Base-by-base conservation (phyloP, 2,329 filamentous ascomycete genomes). In the Reticulascus tulasneorum region DNA sequence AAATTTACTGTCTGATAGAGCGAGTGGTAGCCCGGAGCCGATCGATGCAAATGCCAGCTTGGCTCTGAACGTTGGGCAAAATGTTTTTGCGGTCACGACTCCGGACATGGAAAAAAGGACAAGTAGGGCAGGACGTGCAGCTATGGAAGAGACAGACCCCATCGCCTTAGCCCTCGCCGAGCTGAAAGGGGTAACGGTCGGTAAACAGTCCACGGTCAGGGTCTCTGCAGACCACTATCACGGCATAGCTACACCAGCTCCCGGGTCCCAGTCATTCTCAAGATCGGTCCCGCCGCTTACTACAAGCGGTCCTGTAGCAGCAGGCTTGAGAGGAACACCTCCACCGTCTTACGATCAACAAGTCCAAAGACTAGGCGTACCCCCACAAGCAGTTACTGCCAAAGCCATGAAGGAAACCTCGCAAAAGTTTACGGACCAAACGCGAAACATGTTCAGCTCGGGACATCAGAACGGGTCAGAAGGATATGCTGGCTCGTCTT, bases 341-440 rank as follows among this genome's bases (percentile, higher is more conserved):
- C 91, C 91, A 3, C 91, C 91, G 5, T 87, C 86, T 0, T 97
- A 96, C 53, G 85, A 91, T 41, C 77, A 79, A 29, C 77, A 82
- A 32, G 40, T 42, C n/a, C 86, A 85, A 55, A 77, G 86, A 40
- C 74, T 97, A 5, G 93, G 89, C 35, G 86, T 91, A 10, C 94
- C 93, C 3, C 84, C 91, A 40, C 89, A 91, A 3, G 93, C 93
- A 2, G 88, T 94, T 42, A 98, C 94, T 1, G 86, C 88, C 5
- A 86, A 84, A 45, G 87, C 93, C 30, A 98, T 98, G 94, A 87
- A 95, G 55, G 86, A 94, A 59, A 87, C 90, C 5, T 93, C 89
- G 0, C 84, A 94, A 51, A 89, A 89, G 60, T 96, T 91, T 53
- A 79, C 85, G 16, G 79, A 82, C 29, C 86, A 96, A 59, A 87